A percentile compares a stretch with the other conserved stretches of the same genome.
phyloP scores from a whole-genome alignment of 2,329 filamentous ascomycete genomes.

The Colletotrichum costaricense region DNA sequence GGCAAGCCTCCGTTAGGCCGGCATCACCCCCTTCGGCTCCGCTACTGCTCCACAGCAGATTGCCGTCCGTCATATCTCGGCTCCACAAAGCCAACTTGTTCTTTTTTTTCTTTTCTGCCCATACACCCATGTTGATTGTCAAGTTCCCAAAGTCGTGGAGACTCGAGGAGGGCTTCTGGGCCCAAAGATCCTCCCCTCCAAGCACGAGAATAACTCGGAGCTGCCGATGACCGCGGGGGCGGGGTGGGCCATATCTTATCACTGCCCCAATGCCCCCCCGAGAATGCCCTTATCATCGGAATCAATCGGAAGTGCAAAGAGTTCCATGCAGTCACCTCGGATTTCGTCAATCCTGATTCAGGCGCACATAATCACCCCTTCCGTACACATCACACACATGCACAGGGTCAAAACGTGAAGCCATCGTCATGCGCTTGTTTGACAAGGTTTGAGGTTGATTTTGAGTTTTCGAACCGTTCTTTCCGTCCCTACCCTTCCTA shows the following conservation, averaged over 20 bases:
- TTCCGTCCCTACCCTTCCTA: neutral
- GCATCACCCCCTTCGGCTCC: constrained; percentile 23
- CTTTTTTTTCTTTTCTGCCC: neutral
- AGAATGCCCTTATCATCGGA: constrained; percentile 23
- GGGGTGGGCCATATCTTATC: constrained; percentile 11
- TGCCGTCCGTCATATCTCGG: constrained; percentile 22
- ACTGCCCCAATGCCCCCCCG: neutral
- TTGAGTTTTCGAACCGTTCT: constrained; percentile 7
- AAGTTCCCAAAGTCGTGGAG: neutral
- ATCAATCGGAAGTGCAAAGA: constrained; percentile 1
- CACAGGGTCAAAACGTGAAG: constrained; percentile 29
- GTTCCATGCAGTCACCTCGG: constrained; percentile 8
- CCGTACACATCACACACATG: neutral
- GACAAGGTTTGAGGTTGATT: constrained; percentile 15
- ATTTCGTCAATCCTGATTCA: constrained; percentile 15
- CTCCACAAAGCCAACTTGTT: neutral
- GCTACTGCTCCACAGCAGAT: constrained; percentile 21
- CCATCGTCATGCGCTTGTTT: constrained; percentile 29
- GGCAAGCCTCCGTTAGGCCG: constrained; percentile 19
- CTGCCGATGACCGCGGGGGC: neutral
- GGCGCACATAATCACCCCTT: neutral
- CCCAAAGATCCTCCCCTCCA: neutral
- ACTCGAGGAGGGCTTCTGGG: too few relatives aligned
- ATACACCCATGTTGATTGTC: neutral
- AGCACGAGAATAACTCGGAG: constrained; percentile 29